A percentile compares a stretch with the other conserved stretches of the same genome.
Conservation (phyloP, 1,284 basidiomycete species). For the Trametes pubescens region DNA sequence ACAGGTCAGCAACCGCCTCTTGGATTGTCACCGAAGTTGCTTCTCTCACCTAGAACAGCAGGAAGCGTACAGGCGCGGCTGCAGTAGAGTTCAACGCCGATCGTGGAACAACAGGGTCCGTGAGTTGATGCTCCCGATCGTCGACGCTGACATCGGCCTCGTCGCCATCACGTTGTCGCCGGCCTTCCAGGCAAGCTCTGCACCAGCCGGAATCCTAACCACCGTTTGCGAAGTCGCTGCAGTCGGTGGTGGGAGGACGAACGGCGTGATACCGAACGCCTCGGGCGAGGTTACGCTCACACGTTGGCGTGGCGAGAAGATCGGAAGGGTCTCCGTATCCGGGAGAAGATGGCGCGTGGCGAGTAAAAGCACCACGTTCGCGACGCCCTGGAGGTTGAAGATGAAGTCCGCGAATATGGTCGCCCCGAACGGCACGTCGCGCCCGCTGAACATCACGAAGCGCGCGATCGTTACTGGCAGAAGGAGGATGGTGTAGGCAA, state of each 20-base stretch:
- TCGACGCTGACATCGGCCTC: conserved; percentile 11
- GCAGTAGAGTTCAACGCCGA: background rate
- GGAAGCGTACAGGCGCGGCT: background rate
- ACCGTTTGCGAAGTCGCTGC: background rate
- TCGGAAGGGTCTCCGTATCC: conserved; percentile 38
- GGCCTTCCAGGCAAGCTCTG: background rate
- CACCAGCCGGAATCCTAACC: background rate
- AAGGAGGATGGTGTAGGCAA: conserved; percentile 48
- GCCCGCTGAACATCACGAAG: conserved; percentile 44
- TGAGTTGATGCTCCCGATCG: conserved; percentile 26
- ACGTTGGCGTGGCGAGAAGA: conserved; percentile 40
- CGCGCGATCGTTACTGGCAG: conserved; percentile 48
- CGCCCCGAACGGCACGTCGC: conserved; percentile 41
- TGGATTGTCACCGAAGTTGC: too few relatives aligned
- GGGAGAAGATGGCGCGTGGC: conserved; percentile 43
- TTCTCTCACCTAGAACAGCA: background rate
- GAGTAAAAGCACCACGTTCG: conserved; percentile 44
- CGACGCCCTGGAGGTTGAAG: conserved; percentile 49
- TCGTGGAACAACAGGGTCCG: conserved; percentile 27
- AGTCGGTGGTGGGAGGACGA: conserved; percentile 33
- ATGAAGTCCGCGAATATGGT: conserved; percentile 47
- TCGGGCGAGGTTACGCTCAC: conserved; percentile 38
- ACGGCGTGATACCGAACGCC: conserved; percentile 45
- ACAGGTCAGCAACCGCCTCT: too few relatives aligned
- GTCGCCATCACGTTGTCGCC: background rate